Percentiles rank a stretch among this genome's conserved stretches.
Evolutionary conservation across 805 yeast species (phyloP).

Genomic region (Myxozyma vanderwaltii): DNA sequence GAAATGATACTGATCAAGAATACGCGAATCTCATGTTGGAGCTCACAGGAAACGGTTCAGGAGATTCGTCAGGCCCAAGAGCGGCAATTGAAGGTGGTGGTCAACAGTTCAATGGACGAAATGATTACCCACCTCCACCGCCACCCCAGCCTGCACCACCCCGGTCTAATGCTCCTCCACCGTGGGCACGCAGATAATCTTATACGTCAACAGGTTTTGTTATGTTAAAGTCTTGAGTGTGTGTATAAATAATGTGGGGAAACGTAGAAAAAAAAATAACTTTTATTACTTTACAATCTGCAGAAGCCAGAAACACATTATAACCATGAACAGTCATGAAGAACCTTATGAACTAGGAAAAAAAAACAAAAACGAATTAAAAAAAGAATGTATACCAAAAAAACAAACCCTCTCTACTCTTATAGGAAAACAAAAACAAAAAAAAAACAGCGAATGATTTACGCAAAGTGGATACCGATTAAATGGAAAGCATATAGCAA

Average conservation of each 20-base stretch:
- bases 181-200: constrained; percentile 25
- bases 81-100: constrained; percentile 22
- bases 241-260: background rate
- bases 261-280: background rate
- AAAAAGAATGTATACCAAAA: too few species aligned
- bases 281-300: background rate
- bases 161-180: constrained; percentile 25
- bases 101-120: background rate
- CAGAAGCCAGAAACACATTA: too few species aligned
- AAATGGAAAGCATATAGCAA: constrained; percentile 91
- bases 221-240: background rate
- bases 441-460: constrained; percentile 21
- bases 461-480: constrained; percentile 95
- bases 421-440: too few species aligned
- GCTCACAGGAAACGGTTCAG: constrained; percentile 35
- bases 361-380: too few species aligned
- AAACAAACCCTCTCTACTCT: too few species aligned
- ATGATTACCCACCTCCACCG: constrained; percentile 7
- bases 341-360: too few species aligned
- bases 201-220: background rate
- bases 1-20: constrained; percentile 50
- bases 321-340: background rate
- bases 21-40: constrained; percentile 56
- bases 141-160: constrained; percentile 21
- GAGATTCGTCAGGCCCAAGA: background rate